phyloP scores from a whole-genome alignment of 441 rosid species.

The Populus tomentosa region DNA sequence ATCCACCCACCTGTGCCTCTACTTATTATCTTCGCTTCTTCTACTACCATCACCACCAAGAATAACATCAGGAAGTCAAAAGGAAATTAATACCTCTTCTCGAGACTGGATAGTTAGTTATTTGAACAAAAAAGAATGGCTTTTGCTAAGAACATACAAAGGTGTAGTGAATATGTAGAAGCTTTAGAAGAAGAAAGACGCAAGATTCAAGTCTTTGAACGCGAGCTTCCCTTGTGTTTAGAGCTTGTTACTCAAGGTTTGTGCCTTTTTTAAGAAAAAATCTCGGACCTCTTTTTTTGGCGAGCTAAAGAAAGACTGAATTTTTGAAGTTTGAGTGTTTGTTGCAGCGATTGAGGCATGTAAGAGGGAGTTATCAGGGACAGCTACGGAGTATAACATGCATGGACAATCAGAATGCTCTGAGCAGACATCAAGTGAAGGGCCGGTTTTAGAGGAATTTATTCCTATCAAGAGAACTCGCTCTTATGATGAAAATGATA shows the following conservation, averaged over 20 bases:
- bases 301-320: background rate
- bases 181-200: slow-evolving; percentile 73
- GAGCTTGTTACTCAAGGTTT: slow-evolving; percentile 88
- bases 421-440: slow-evolving; percentile 69
- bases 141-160: slow-evolving; percentile 47
- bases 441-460: slow-evolving; percentile 70
- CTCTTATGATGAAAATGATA: slow-evolving; percentile 24
- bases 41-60: background rate
- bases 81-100: background rate
- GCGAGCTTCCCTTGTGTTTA: slow-evolving; percentile 90
- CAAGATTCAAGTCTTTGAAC: slow-evolving; percentile 78
- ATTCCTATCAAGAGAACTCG: slow-evolving; percentile 60
- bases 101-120: background rate
- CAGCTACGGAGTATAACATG: slow-evolving; percentile 43
- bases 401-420: slow-evolving; percentile 72
- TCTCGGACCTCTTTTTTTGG: background rate
- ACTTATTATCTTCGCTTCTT: background rate
- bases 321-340: background rate
- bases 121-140: slow-evolving; percentile 27
- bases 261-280: background rate
- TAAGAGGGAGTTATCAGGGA: slow-evolving; percentile 61
- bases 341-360: slow-evolving; percentile 72
- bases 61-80: background rate
- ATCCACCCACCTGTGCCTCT: slow-evolving; percentile 2
- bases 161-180: slow-evolving; percentile 52